These are phyloP conservation scores for Collariella sp. DNA, from an alignment of 495 filamentous ascomycete genomes.

Conservation along the genomic window DNA sequence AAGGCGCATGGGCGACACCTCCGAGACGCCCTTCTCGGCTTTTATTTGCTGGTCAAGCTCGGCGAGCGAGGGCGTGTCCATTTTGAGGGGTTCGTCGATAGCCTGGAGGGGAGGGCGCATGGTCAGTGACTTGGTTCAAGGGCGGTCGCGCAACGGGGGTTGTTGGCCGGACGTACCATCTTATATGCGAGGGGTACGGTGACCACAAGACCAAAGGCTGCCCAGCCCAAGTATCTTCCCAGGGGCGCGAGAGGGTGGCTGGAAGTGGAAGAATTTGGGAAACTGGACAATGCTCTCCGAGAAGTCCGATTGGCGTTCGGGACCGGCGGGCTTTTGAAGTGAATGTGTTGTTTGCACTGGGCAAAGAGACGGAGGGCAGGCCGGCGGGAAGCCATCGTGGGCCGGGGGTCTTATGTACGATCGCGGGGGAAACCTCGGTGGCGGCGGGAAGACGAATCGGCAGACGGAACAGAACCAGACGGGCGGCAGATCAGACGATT, in stretches of 20 bases:
- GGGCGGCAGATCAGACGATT: conserved; percentile 26
- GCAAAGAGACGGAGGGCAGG: conserved; percentile 19
- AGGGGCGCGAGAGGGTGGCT: conserved; percentile 5
- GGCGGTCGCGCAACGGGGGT: neutral
- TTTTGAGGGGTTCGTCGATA: conserved; percentile 29
- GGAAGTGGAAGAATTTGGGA: conserved; percentile 1
- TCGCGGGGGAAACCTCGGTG: neutral
- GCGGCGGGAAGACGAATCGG: neutral
- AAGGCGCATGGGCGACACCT: conserved; percentile 85
- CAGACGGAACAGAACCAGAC: too few species aligned
- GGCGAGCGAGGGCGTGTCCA: conserved; percentile 51
- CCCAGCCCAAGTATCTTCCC: conserved; percentile 16
- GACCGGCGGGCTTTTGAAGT: conserved; percentile 7
- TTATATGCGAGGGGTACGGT: conserved; percentile 22
- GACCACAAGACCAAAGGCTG: conserved; percentile 21
- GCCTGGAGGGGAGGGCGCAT: conserved; percentile 21
- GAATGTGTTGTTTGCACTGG: conserved; percentile 18
- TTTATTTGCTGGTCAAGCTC: conserved; percentile 61
- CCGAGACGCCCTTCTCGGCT: conserved; percentile 54
- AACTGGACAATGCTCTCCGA: conserved; percentile 18
- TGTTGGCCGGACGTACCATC: conserved; percentile 19
- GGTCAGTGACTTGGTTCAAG: neutral
- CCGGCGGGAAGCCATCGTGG: conserved; percentile 21
- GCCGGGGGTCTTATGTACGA: conserved; percentile 4
- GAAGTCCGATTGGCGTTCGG: neutral